Percentiles rank a stretch among this genome's conserved stretches.
Evolutionary conservation across 2,329 filamentous ascomycete genomes (phyloP).

Genomic region (Hypoxylon sp.): DNA sequence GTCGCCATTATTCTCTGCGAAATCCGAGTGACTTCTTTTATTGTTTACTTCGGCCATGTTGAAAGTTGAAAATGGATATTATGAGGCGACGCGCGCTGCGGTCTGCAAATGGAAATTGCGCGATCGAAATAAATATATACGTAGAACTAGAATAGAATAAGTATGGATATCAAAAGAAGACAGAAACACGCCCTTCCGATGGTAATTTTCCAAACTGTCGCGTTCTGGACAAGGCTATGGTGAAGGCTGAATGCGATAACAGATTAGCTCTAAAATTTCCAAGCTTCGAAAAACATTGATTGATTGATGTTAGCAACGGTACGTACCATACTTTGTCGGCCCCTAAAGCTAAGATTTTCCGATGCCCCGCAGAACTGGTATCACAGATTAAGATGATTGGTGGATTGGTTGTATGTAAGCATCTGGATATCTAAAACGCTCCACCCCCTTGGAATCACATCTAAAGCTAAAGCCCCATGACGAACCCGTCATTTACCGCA

Average conservation of each 20-base stretch:
- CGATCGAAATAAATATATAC: no score
- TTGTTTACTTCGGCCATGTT: constrained; percentile 43
- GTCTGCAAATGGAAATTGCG: no score
- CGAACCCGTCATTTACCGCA: constrained; percentile 16
- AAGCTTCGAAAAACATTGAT: not conserved
- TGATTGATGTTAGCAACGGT: no score
- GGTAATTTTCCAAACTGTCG: no score
- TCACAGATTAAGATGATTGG: no score
- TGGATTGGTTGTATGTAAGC: constrained; percentile 6
- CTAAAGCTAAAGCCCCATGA: not conserved
- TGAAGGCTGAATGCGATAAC: not conserved
- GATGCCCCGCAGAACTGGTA: constrained; percentile 5
- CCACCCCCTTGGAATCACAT: not conserved
- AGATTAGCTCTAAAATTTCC: constrained; percentile 9
- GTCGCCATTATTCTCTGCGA: constrained; percentile 40
- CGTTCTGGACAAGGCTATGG: not conserved
- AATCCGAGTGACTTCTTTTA: constrained; percentile 46
- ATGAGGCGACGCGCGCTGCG: no score
- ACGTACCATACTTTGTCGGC: no score
- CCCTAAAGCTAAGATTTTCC: constrained; percentile 10
- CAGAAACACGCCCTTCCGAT: no score
- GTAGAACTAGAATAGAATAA: not conserved
- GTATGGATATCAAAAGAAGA: not conserved
- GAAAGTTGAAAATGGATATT: no score
- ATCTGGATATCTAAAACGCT: not conserved